A percentile compares a stretch with the other conserved stretches of the same genome.
phyloP scores from a whole-genome alignment of 768 basidiomycete genomes.

The Phaeotremella skinneri region DNA sequence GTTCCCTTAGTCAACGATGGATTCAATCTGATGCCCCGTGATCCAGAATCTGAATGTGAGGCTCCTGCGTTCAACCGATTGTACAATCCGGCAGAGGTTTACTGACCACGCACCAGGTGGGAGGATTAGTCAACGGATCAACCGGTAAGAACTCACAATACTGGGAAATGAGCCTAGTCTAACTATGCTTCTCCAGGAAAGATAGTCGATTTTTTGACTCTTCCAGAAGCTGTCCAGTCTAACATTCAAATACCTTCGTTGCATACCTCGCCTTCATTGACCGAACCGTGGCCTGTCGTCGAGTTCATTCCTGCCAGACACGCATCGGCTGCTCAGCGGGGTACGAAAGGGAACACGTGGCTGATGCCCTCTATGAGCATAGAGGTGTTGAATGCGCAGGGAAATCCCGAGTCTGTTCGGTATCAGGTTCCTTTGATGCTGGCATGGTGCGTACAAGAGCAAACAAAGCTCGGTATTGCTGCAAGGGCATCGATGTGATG shows the following conservation, averaged over 20 bases:
- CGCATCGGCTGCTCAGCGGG: slow-evolving; percentile 5
- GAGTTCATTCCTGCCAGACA: slow-evolving; percentile 28
- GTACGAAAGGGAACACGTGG: slow-evolving; percentile 5
- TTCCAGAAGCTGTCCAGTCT: slow-evolving; percentile 18
- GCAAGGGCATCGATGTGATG: background rate
- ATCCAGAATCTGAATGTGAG: slow-evolving; percentile 35
- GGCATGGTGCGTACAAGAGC: slow-evolving; percentile 58
- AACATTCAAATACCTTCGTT: slow-evolving; percentile 8
- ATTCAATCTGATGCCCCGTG: background rate
- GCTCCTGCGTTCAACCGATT: background rate
- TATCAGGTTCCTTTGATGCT: slow-evolving; percentile 76
- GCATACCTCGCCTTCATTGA: slow-evolving; percentile 12
- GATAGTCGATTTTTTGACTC: slow-evolving; percentile 36
- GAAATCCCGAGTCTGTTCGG: slow-evolving; percentile 31
- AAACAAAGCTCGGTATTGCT: background rate
- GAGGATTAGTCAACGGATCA: slow-evolving; percentile 89
- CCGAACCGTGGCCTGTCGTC: slow-evolving; percentile 35
- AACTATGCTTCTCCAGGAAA: slow-evolving; percentile 16
- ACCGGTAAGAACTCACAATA: slow-evolving; percentile 62
- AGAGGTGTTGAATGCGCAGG: slow-evolving; percentile 37
- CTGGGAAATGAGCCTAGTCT: too few relatives aligned
- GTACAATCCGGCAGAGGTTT: background rate
- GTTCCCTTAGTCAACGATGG: background rate
- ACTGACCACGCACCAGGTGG: slow-evolving; percentile 55
- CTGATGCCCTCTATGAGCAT: slow-evolving; percentile 32